Percentiles rank a stretch among this genome's conserved stretches.
These are phyloP conservation scores for Nakazawaea peltata DNA, from an alignment of 805 yeast species.

Conservation along the genomic window DNA sequence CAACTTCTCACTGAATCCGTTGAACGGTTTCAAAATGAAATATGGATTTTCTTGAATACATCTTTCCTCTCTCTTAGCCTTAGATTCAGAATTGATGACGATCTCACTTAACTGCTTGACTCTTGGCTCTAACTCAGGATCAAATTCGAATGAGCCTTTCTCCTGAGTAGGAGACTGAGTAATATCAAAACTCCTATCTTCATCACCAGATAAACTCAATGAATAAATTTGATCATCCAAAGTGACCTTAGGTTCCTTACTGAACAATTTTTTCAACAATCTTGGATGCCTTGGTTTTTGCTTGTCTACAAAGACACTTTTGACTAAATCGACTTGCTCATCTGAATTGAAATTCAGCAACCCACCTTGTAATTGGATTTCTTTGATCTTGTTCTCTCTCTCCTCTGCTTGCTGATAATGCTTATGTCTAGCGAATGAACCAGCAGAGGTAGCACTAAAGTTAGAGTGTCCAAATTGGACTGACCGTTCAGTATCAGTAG, in stretches of 20 bases:
- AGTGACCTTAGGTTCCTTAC: conserved; percentile 23
- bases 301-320: conserved; percentile 33
- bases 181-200: conserved; percentile 1
- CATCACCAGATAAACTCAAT: conserved; percentile 5
- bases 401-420: conserved; percentile 30
- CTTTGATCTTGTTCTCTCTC: conserved; percentile 22
- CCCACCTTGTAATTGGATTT: conserved; percentile 14
- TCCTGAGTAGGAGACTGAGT: conserved; percentile 14
- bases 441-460: conserved; percentile 85
- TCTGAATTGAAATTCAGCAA: conserved; percentile 7
- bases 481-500: conserved; percentile 28
- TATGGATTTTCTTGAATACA: conserved; percentile 53
- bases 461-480: conserved; percentile 53
- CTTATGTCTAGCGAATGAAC: conserved; percentile 72
- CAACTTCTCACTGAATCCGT: conserved; percentile 27
- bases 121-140: conserved; percentile 38
- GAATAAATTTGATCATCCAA: conserved; percentile 25
- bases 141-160: conserved; percentile 15
- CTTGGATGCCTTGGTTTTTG: conserved; percentile 33
- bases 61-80: conserved; percentile 60
- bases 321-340: conserved; percentile 24
- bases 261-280: conserved; percentile 35
- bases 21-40: conserved; percentile 56
- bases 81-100: conserved; percentile 57
- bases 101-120: conserved; percentile 27